Percentiles rank a stretch among this genome's conserved stretches.
These are phyloP conservation scores for Penicillium desertorum DNA, from an alignment of 495 filamentous ascomycete genomes.

Conservation along the genomic window DNA sequence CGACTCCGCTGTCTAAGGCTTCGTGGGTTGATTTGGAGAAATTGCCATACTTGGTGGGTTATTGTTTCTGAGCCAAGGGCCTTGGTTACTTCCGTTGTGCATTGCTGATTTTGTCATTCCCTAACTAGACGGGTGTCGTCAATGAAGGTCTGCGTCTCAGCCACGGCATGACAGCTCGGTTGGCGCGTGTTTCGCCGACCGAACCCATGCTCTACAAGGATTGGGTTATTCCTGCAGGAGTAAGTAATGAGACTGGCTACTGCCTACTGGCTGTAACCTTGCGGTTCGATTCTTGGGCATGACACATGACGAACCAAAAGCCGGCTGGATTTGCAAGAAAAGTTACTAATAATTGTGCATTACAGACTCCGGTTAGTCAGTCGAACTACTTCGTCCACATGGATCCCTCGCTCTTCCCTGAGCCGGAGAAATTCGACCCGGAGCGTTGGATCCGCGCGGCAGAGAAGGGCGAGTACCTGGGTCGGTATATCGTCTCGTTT, in stretches of 20 bases:
- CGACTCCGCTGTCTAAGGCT: slow-evolving; percentile 25
- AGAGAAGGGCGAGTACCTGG: slow-evolving; percentile 25
- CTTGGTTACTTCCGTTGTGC: neutral
- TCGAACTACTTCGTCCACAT: slow-evolving; percentile 49
- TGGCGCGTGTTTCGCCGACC: slow-evolving; percentile 42
- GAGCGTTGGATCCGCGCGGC: slow-evolving; percentile 48
- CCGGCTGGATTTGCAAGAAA: neutral
- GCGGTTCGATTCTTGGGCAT: neutral
- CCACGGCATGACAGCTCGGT: slow-evolving; percentile 41
- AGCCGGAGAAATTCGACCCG: slow-evolving; percentile 47
- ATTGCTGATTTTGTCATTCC: neutral
- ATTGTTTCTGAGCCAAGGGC: too few relatives aligned
- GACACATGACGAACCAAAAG: neutral
- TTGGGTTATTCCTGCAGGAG: slow-evolving; percentile 36
- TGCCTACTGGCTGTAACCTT: neutral
- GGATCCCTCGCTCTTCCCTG: slow-evolving; percentile 46
- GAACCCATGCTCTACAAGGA: slow-evolving; percentile 41
- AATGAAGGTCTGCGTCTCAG: slow-evolving; percentile 49
- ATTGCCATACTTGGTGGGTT: slow-evolving; percentile 49
- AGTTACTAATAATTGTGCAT: slow-evolving; percentile 1
- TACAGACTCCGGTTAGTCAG: slow-evolving; percentile 47
- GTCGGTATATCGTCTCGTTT: slow-evolving; percentile 44
- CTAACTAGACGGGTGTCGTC: slow-evolving; percentile 39
- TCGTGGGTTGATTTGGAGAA: slow-evolving; percentile 47
- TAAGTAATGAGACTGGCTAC: slow-evolving; percentile 19